These are phyloP conservation scores for Pichia occidentalis DNA, from an alignment of 805 yeast genomes.

Conservation along the genomic window DNA sequence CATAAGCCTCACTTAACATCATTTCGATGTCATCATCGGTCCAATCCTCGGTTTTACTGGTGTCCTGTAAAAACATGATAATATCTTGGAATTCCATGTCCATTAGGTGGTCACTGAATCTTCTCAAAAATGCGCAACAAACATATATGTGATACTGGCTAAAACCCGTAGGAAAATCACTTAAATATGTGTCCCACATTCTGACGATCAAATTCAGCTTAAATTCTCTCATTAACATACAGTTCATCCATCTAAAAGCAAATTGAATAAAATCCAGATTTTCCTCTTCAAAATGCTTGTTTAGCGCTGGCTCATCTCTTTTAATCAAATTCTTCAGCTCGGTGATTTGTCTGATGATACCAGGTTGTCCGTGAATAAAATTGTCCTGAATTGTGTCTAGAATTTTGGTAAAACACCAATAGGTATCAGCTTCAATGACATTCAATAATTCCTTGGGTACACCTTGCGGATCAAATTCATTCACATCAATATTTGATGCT, in stretches of 20 bases:
- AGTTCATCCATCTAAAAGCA: conserved; percentile 98
- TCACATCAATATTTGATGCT: conserved; percentile 40
- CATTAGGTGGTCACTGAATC: conserved; percentile 74
- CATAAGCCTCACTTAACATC: conserved; percentile 89
- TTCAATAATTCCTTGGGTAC: conserved; percentile 55
- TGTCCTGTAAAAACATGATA: conserved; percentile 81
- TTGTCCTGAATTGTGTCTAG: conserved; percentile 95
- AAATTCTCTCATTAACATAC: conserved; percentile 90
- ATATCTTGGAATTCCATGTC: conserved; percentile 92
- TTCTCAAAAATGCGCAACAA: conserved; percentile 91
- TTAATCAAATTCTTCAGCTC: conserved; percentile 71
- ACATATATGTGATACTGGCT: conserved; percentile 93
- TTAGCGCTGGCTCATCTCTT: conserved; percentile 70
- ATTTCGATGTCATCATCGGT: conserved; percentile 83
- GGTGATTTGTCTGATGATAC: conserved; percentile 84
- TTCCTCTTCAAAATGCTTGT: conserved; percentile 68
- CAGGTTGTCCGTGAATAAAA: conserved; percentile 97
- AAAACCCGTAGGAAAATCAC: conserved; percentile 72
- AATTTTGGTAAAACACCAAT: conserved; percentile 90
- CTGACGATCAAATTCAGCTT: conserved; percentile 71
- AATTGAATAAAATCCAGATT: conserved; percentile 94
- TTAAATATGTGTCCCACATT: conserved; percentile 96
- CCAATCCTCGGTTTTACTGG: conserved; percentile 78
- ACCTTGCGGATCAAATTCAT: conserved; percentile 52
- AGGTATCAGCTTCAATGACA: conserved; percentile 88